Conservation (phyloP, 306 rosid genomes). For the Prunus campanulata region DNA sequence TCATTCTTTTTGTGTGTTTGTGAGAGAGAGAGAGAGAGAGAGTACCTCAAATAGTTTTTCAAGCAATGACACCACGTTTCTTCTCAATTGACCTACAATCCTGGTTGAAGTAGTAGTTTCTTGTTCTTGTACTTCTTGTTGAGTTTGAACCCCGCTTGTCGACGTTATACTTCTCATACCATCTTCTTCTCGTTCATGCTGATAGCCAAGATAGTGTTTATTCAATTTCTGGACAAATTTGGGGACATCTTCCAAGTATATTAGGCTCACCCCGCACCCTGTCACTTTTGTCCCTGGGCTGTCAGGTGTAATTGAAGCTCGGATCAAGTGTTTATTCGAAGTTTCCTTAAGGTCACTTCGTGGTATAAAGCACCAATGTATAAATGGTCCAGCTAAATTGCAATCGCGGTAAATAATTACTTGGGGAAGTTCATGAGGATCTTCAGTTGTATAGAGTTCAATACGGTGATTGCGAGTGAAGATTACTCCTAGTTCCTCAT, state of each 20-base stretch:
- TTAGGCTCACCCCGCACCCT: background rate
- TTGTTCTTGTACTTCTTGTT: background rate
- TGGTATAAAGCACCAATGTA: background rate
- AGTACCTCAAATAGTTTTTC: background rate
- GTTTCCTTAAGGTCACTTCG: background rate
- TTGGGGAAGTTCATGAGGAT: slow-evolving; percentile 2
- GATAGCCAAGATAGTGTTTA: background rate
- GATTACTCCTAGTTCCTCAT: background rate
- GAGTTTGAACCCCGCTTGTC: background rate
- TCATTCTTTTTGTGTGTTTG: background rate
- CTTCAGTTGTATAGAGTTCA: slow-evolving; percentile 5
- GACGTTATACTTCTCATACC: background rate
- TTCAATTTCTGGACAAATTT: background rate
- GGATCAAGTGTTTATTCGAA: background rate
- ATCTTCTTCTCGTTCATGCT: background rate
- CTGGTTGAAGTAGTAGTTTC: background rate
- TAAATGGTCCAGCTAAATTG: background rate
- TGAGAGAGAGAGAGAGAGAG: background rate
- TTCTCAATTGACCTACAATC: background rate
- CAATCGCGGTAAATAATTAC: background rate
- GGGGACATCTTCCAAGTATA: background rate
- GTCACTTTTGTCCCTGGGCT: background rate
- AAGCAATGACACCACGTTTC: background rate
- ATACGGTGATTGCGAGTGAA: background rate
- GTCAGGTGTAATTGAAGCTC: background rate